Evolutionary conservation across 202 grass and related monocot genomes (phyloP).

Genomic region (Dendrocalamus latiflorus): DNA sequence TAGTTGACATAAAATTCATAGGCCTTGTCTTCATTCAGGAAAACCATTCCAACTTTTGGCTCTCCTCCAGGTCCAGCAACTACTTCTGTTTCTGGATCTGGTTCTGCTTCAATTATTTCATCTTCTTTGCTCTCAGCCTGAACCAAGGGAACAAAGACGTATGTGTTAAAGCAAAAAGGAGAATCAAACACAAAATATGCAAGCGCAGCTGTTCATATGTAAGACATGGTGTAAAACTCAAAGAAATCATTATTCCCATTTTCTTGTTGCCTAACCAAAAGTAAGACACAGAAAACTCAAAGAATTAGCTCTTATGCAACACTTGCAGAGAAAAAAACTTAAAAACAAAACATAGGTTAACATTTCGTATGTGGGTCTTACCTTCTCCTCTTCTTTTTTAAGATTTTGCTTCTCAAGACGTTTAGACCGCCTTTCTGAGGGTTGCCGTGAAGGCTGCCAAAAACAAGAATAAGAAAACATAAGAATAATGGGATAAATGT

Average conservation of each 20-base stretch:
- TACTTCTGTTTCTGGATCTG: slow-evolving; percentile 53
- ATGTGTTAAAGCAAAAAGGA: not conserved
- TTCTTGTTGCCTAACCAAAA: not conserved
- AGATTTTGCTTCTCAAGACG: slow-evolving; percentile 50
- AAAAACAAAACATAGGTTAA: not conserved
- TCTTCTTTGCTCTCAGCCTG: slow-evolving; percentile 56
- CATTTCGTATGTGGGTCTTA: slow-evolving; percentile 4
- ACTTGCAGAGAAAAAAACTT: not conserved
- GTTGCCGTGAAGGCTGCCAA: slow-evolving; percentile 26
- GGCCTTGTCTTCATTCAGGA: slow-evolving; percentile 72
- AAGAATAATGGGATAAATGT: slow-evolving; percentile 19
- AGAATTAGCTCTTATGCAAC: not conserved
- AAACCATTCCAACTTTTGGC: slow-evolving; percentile 72
- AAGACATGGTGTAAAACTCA: slow-evolving; percentile 7
- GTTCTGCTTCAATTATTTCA: slow-evolving; percentile 52
- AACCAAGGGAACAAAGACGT: slow-evolving; percentile 13
- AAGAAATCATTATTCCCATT: not conserved
- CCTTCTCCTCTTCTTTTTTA: slow-evolving; percentile 42
- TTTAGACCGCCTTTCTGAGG: slow-evolving; percentile 50
- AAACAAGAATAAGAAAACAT: slow-evolving; percentile 16
- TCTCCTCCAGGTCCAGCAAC: slow-evolving; percentile 52
- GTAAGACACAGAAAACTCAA: not conserved
- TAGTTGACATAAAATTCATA: slow-evolving; percentile 76
- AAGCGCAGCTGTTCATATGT: not conserved
- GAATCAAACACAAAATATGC: slow-evolving; percentile 8